These are phyloP conservation scores for Colletotrichum tanaceti DNA, from an alignment of 2,329 filamentous ascomycete species.

Conservation along the genomic window DNA sequence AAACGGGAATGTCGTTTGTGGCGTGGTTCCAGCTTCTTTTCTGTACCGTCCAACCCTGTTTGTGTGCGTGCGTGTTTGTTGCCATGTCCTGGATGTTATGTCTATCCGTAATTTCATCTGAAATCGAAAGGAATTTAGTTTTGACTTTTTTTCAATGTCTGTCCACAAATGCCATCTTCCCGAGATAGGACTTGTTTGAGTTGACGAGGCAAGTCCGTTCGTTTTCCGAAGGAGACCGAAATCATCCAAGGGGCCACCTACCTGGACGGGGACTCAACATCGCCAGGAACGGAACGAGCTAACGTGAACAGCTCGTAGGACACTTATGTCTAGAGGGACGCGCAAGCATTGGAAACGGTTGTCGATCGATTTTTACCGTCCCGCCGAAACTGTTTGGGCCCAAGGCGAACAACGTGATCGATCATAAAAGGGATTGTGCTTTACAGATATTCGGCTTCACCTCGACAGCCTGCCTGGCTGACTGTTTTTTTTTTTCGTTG, in stretches of 20 bases:
- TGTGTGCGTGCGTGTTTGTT: too few species aligned
- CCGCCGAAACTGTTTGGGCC: conserved; percentile 22
- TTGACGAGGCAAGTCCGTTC: conserved; percentile 32
- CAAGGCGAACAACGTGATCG: conserved; percentile 2
- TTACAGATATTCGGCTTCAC: background rate
- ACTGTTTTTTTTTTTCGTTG: conserved; percentile 4
- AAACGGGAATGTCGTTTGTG: background rate
- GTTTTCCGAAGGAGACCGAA: conserved; percentile 25
- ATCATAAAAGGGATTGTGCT: background rate
- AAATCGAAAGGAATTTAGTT: background rate
- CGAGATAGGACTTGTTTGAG: conserved; percentile 14
- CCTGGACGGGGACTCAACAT: too few species aligned
- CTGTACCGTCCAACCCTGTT: conserved; percentile 7
- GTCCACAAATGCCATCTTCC: conserved; percentile 16
- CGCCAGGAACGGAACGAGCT: background rate
- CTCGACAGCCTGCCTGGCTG: background rate
- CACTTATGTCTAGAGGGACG: background rate
- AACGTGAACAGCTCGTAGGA: conserved; percentile 13
- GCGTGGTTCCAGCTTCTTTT: conserved; percentile 13
- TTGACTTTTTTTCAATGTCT: conserved; percentile 19
- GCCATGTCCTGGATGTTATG: conserved; percentile 10
- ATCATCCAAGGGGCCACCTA: background rate
- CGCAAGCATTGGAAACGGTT: background rate
- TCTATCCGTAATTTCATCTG: conserved; percentile 25
- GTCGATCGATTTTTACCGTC: background rate